Conservation (phyloP, 2,329 filamentous ascomycete species). For the Chrysoporthe cubensis region DNA sequence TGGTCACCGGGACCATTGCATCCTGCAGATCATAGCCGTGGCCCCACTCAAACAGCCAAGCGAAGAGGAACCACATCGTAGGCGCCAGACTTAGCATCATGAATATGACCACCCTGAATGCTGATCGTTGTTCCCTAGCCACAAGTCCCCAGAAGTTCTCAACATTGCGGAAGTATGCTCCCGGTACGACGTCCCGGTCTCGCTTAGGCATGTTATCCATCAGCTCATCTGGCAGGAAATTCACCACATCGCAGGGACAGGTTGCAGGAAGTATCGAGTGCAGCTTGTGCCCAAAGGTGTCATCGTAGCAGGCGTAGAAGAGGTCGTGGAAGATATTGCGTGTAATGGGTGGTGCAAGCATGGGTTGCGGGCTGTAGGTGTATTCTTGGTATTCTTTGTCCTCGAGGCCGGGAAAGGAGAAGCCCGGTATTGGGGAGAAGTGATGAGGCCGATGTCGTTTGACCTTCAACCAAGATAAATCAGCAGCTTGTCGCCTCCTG, state of each 20-base stretch:
- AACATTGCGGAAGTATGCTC: conserved; percentile 5
- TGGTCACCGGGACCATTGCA: conserved; percentile 10
- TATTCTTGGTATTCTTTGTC: conserved; percentile 13
- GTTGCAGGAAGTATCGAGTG: neutral
- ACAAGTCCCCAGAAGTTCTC: conserved; percentile 14
- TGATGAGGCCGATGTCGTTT: conserved; percentile 2
- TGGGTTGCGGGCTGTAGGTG: conserved; percentile 11
- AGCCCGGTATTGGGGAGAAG: conserved; percentile 6
- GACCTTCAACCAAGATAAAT: neutral
- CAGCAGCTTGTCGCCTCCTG: neutral
- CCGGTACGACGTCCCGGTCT: conserved; percentile 5
- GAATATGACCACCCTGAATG: conserved; percentile 3
- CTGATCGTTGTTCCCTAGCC: conserved; percentile 7
- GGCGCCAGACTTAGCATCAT: conserved; percentile 13
- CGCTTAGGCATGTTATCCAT: conserved; percentile 13
- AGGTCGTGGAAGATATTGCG: conserved; percentile 10
- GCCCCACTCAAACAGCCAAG: conserved; percentile 9
- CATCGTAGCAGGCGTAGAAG: conserved; percentile 14
- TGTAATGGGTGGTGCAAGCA: conserved; percentile 6
- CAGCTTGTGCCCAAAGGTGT: neutral
- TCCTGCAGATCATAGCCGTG: conserved; percentile 6
- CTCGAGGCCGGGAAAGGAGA: conserved; percentile 8
- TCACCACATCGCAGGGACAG: conserved; percentile 1
- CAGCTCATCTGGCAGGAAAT: conserved; percentile 5
- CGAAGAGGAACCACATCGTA: conserved; percentile 12